Evolutionary conservation across 805 yeast species (phyloP), one percentile per base, ranked within the genome.

Genomic region (Schwanniomyces polymorphus): DNA sequence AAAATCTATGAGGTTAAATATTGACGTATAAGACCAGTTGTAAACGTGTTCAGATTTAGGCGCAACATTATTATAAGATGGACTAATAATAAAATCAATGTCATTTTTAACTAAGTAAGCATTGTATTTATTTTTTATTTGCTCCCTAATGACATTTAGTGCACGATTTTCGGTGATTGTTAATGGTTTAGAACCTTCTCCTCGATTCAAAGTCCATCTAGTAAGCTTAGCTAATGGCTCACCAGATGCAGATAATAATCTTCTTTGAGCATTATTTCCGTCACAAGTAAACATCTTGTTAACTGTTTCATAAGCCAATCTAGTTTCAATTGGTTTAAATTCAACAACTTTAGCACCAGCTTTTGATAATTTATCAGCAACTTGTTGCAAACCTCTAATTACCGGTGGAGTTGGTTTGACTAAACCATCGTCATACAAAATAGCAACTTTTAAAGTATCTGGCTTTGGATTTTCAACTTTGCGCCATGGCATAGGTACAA

Each of bases 361-460:
- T 26, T 59, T 69, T 26, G 59, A 53, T 41, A 69, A 58, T 12
- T 65, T 64, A 27, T 67, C 65, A 7, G 55, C 58, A 6, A 65
- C 65, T 7, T 55, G 56, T 17, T 68, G 57, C 46, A 82, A 38
- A 1, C 78, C 81, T 50, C 85, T 67, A 5, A 62, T 53, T 14
- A 82, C 71, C 8, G 86, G 85, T 1, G 86, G 86, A 27, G 78
- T 78, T 10, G 86, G 85, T 16, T 69, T 65, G 5, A 76, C 69
- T 21, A 65, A 54, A 7, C 74, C 75, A 55, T 80, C 83, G 47
- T 69, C 70, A 26, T 53, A 54, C 55, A 76, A 52, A 12, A 79
- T 60, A 2, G 76, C 81, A 53, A 80, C 58, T n/a, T 63, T 71
- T 26, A 79, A 55, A 50, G 67, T 73, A 39, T 62, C 58, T 37